phyloP scores from a whole-genome alignment of 2,329 filamentous ascomycete genomes.

The Cercospora citrullina region DNA sequence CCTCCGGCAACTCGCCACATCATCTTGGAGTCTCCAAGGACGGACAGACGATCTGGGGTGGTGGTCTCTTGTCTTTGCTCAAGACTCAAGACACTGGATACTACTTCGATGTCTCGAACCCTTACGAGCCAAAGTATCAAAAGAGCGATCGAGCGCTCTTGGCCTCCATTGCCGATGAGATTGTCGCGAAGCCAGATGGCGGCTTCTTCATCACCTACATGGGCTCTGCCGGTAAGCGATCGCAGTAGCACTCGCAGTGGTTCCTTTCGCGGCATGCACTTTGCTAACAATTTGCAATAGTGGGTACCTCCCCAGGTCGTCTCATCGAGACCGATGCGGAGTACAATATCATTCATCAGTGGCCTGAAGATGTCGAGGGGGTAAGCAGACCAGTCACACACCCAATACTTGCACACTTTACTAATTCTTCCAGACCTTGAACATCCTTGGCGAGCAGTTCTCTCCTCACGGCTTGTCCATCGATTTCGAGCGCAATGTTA shows the following conservation, averaged over 20 bases:
- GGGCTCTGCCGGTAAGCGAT: slow-evolving; percentile 44
- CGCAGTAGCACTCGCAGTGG: not conserved
- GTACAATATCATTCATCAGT: not conserved
- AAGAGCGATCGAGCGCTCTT: slow-evolving; percentile 63
- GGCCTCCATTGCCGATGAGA: slow-evolving; percentile 62
- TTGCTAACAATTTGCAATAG: not conserved
- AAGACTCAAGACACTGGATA: slow-evolving; percentile 57
- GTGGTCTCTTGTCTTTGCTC: slow-evolving; percentile 25
- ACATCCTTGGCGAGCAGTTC: slow-evolving; percentile 62
- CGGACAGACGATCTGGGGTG: slow-evolving; percentile 26
- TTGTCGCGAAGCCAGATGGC: slow-evolving; percentile 63
- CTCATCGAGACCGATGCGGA: not conserved
- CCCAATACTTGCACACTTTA: not conserved
- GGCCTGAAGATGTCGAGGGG: not conserved
- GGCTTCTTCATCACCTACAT: slow-evolving; percentile 64
- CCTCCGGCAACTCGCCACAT: not conserved
- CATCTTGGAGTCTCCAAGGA: slow-evolving; percentile 30
- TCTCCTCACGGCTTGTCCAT: slow-evolving; percentile 61
- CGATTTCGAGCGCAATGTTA: slow-evolving; percentile 58
- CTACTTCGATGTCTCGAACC: slow-evolving; percentile 62
- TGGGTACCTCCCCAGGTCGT: not conserved
- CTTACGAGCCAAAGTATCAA: slow-evolving; percentile 53
- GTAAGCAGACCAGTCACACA: not conserved
- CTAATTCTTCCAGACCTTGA: slow-evolving; percentile 45
- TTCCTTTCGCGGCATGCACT: not conserved